Percentiles rank a stretch among this genome's conserved stretches.
Conservation (phyloP, 495 filamentous ascomycete genomes). For the Tuber brumale region DNA sequence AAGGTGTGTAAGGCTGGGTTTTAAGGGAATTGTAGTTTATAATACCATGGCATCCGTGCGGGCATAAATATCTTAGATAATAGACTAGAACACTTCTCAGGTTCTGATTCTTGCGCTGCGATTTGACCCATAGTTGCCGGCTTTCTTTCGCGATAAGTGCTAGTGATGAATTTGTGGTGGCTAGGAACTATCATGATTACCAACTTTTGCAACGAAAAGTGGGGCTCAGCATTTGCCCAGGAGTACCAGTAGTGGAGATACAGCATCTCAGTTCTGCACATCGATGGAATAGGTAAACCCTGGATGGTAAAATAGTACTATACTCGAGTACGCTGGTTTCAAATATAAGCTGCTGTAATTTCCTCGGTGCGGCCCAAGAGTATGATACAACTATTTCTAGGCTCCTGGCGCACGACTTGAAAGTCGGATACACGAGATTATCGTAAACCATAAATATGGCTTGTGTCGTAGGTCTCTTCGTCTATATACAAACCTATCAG, state of each 20-base stretch:
- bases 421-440: background rate
- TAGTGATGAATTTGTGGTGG: background rate
- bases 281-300: background rate
- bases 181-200: background rate
- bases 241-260: background rate
- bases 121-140: background rate
- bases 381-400: background rate
- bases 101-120: background rate
- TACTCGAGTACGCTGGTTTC: background rate
- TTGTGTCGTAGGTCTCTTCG: background rate
- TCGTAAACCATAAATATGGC: background rate
- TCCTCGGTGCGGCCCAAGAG: too few relatives aligned
- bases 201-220: background rate
- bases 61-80: constrained; percentile 1
- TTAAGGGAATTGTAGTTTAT: constrained; percentile 11
- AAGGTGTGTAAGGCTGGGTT: constrained; percentile 23
- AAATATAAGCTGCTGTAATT: background rate
- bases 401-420: background rate
- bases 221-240: background rate
- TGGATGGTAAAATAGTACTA: background rate
- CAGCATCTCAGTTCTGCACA: background rate
- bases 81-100: background rate
- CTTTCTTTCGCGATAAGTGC: background rate
- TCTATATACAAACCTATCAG: background rate
- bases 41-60: background rate